These are phyloP conservation scores for Hypoxylon sp. DNA, from an alignment of 2,329 filamentous ascomycete species.

Conservation along the genomic window DNA sequence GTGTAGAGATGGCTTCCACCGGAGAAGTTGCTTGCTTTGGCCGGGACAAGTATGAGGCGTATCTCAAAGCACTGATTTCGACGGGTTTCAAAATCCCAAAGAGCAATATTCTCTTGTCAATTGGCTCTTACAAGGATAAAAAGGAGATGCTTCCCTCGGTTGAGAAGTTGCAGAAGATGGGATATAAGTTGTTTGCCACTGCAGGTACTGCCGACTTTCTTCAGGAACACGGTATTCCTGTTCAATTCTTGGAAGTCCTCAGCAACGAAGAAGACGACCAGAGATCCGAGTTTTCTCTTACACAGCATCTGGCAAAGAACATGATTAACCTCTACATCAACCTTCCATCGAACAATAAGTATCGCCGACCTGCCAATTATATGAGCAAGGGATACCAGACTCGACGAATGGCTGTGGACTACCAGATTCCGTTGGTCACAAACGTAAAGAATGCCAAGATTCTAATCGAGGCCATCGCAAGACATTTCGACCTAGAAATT, in stretches of 20 bases:
- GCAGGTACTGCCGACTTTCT: constrained; percentile 97
- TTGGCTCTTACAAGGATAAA: constrained; percentile 98
- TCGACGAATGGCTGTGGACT: constrained; percentile 96
- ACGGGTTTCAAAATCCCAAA: constrained; percentile 97
- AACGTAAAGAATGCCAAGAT: constrained; percentile 99
- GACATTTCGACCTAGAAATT: constrained; percentile 88
- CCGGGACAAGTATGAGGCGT: constrained; percentile 95
- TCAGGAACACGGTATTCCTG: constrained; percentile 90
- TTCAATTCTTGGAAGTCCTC: constrained; percentile 94
- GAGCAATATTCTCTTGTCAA: constrained; percentile 94
- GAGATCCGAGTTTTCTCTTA: constrained; percentile 96
- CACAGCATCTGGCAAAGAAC: constrained; percentile 96
- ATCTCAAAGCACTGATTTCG: constrained; percentile 94
- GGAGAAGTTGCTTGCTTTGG: constrained; percentile 98
- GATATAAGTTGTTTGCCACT: constrained; percentile 96
- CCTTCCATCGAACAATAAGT: constrained; percentile 97
- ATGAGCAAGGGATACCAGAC: constrained; percentile 98
- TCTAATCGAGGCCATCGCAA: constrained; percentile 91
- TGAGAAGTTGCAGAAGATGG: constrained; percentile 87
- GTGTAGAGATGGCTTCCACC: constrained; percentile 99
- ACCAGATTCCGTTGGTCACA: constrained; percentile 96
- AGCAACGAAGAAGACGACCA: constrained; percentile 84
- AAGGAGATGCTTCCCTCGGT: constrained; percentile 96
- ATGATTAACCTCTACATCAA: constrained; percentile 99
- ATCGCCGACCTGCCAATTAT: constrained; percentile 95